Base-by-base conservation (phyloP, 306 rosid species). In the Ormosia emarginata region DNA sequence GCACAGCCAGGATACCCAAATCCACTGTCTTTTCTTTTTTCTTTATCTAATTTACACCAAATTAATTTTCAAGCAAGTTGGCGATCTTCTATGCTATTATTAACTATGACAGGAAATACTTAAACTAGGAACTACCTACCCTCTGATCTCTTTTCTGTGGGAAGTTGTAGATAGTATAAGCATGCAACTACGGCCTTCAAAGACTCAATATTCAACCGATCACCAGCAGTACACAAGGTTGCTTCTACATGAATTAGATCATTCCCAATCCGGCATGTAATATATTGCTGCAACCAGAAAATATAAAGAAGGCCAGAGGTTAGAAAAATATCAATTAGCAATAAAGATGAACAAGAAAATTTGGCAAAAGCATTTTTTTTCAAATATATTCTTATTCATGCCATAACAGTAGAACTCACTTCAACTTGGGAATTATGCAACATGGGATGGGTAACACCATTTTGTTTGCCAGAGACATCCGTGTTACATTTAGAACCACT, bases 181-280 rank as follows among this genome's bases (percentile, higher is more conserved):
- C 99, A 95, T 53, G 99, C 98, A 66, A 90, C 78, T 81, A 77
- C 92, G 79, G 91, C 88, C 89, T 92, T 91, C 79, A 92, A 79
- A 55, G 92, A 86, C 61, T 88, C 95, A 56, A 86, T 79, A 82
- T 87, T 81, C 78, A 92, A 67, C 79, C 79, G 89, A 69, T 84
- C 89, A 67, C 75, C 74, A 50, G 85, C 83, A 70, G 79, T 17
- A 15, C 86, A 89, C 39, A 83, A 87, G 83, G 72, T 58, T 79
- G 77, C 75, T 58, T 86, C 88, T 40, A 90, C 63, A 18, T 41
- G 77, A 83, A 95, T 79, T 68, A 87, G 78, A 67, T 91, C 88
- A 62, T 82, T 84, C 67, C 82, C 97, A 84, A 95, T 85, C 89
- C 70, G 88, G 90, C 91, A 84, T 18, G 85, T 52, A 81, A 95